These are phyloP conservation scores for Aspergillus pseudonomiae DNA, from an alignment of 2,329 filamentous ascomycete species.

Conservation along the genomic window DNA sequence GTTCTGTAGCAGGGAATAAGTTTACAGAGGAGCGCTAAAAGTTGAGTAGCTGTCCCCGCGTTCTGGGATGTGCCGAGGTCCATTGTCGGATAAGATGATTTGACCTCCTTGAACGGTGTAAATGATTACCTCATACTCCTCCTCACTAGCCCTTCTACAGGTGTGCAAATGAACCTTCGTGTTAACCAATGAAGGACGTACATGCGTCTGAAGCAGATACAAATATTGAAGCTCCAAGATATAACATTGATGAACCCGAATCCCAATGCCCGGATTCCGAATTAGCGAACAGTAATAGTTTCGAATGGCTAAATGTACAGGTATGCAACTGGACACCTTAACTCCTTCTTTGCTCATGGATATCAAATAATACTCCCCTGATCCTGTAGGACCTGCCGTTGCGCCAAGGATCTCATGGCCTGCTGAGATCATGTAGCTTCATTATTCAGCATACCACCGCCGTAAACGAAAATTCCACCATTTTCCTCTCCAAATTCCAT, in stretches of 20 bases:
- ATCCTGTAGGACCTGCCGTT: conserved; percentile 8
- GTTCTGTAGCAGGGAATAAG: background rate
- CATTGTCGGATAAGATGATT: conserved; percentile 17
- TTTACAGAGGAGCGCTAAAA: background rate
- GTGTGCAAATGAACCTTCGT: no score
- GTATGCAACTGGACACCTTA: conserved; percentile 9
- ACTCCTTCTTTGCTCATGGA: conserved; percentile 18
- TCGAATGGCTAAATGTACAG: background rate
- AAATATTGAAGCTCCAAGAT: background rate
- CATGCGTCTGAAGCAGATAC: background rate
- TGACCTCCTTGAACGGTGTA: no score
- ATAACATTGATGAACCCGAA: background rate
- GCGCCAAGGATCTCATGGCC: conserved; percentile 13
- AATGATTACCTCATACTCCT: no score
- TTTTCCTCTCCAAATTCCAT: background rate
- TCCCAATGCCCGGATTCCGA: background rate
- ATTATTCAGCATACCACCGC: background rate
- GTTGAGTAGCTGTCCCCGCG: conserved; percentile 12
- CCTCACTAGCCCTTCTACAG: no score
- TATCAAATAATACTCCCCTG: conserved; percentile 9
- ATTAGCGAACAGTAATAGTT: background rate
- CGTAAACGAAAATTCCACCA: background rate
- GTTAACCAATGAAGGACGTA: background rate
- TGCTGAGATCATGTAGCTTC: conserved; percentile 5
- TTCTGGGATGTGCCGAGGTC: conserved; percentile 18